These are phyloP conservation scores for Tetrapyrgos nigripes DNA, from an alignment of 1,284 basidiomycete genomes.

Conservation along the genomic window DNA sequence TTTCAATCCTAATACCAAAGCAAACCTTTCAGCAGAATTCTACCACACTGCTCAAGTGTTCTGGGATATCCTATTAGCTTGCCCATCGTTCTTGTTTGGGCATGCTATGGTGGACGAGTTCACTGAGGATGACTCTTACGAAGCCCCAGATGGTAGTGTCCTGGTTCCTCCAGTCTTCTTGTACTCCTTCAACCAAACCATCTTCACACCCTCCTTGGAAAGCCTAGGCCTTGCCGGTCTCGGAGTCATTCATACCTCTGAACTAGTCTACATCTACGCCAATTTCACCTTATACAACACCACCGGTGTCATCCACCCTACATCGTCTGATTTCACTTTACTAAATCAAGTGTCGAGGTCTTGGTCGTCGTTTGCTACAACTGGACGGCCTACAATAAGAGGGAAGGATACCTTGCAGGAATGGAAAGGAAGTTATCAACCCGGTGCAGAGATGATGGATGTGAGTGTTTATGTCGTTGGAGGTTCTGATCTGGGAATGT, in stretches of 20 bases:
- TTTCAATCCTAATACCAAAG: neutral
- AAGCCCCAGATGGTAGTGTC: neutral
- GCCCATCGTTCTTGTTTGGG: constrained; percentile 4
- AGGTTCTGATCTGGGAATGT: neutral
- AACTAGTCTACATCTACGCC: constrained; percentile 1
- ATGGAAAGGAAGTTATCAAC: neutral
- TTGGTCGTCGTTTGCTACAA: constrained; percentile 1
- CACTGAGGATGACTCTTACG: neutral
- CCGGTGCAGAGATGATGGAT: neutral
- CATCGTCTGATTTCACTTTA: neutral
- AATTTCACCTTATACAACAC: neutral
- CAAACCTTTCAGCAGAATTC: constrained; percentile 4
- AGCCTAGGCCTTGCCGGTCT: neutral
- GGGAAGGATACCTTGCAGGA: neutral
- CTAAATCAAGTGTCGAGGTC: neutral
- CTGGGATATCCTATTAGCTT: neutral
- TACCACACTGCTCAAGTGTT: constrained; percentile 4
- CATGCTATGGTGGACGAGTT: constrained; percentile 1
- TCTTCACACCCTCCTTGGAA: neutral
- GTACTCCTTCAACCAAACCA: constrained; percentile 3
- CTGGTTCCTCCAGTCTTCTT: constrained; percentile 1
- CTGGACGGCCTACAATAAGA: neutral
- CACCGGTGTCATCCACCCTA: neutral
- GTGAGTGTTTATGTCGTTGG: constrained; percentile 2
- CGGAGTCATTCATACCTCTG: constrained; percentile 1